Base-by-base conservation (phyloP, 78 protist genomes). In the Polysphondylium violaceum region DNA sequence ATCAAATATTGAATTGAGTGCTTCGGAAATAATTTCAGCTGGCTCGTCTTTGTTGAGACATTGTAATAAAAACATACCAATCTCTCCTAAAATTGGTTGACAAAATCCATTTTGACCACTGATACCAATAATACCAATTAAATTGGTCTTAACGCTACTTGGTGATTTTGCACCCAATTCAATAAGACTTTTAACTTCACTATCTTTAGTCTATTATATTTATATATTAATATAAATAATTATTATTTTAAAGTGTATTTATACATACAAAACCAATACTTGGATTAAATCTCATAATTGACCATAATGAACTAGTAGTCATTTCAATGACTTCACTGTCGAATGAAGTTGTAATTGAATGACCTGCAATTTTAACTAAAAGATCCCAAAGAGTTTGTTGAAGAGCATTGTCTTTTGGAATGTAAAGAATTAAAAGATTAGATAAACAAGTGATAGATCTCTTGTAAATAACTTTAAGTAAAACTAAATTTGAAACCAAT, bases 91-190 rank as follows among this genome's bases (percentile, higher is more conserved):
- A 16, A 83, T 83, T 38, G 50, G 40, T 41, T 41, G 35, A 33
- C 79, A 83, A 47, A 38, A 41, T 40, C 31, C 60, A 33, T 58
- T 83, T 59, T 83, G 91, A 40, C 91, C 91, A 11, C 43, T 50
- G 12, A 83, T 50, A 71, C 91, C 91, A 55, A 83, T 43, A 43
- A 83, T 83, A 44, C 91, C 91, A 69, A 83, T 83, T 33, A 83
- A 63, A 58, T 83, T 83, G 21, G 91, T 83, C 51, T 69, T 67
- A n/a, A 69, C 67, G 21, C 65, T 58, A 14, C 35, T 69, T 56
- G 77, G 56, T 69, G 91, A 41, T 35, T 44, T 69, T 36, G 14
- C 36, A 33, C 81, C 35, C 21, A 83, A 40, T 38, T 53, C 53
- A 12, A 83, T 44, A 43, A 83, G 33, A 31, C 69, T 67, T 69